phyloP scores from a whole-genome alignment of 495 filamentous ascomycete genomes.

The Xylaria sp. region DNA sequence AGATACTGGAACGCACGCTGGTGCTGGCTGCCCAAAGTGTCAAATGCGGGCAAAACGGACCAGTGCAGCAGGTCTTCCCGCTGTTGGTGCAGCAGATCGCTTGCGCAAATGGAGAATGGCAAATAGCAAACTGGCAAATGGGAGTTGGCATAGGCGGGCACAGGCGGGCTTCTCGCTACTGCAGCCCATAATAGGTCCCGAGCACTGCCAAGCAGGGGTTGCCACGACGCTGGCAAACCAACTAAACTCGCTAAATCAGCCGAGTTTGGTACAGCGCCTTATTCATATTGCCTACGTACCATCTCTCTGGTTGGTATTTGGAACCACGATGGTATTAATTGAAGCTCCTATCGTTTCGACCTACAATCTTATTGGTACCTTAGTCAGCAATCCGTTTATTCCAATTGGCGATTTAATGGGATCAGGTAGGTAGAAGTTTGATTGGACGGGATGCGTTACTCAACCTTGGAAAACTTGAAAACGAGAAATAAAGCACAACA shows the following conservation, averaged over 20 bases:
- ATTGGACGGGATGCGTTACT: not conserved
- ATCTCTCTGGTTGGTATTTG: not conserved
- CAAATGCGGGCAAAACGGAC: slow-evolving; percentile 7
- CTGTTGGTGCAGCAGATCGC: slow-evolving; percentile 9
- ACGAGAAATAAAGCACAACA: slow-evolving; percentile 14
- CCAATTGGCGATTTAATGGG: no score
- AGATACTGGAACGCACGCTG: not conserved
- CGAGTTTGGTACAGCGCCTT: not conserved
- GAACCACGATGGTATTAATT: not conserved
- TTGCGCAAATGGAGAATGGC: slow-evolving; percentile 22
- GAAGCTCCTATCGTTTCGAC: no score
- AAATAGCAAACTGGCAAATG: no score
- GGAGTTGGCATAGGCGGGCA: not conserved
- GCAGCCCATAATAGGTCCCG: not conserved
- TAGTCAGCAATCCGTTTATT: no score
- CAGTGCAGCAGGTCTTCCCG: slow-evolving; percentile 17
- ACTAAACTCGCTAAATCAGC: not conserved
- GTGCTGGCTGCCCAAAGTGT: not conserved
- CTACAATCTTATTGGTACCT: no score
- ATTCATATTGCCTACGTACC: not conserved
- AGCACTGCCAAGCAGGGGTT: slow-evolving; percentile 6
- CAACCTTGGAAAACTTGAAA: not conserved
- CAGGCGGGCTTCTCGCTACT: no score
- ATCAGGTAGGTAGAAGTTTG: no score
- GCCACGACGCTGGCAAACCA: not conserved